A percentile compares a stretch with the other conserved stretches of the same genome.
These are phyloP conservation scores for Polyplosphaeria fusca DNA, from an alignment of 495 filamentous ascomycete genomes.

Conservation along the genomic window DNA sequence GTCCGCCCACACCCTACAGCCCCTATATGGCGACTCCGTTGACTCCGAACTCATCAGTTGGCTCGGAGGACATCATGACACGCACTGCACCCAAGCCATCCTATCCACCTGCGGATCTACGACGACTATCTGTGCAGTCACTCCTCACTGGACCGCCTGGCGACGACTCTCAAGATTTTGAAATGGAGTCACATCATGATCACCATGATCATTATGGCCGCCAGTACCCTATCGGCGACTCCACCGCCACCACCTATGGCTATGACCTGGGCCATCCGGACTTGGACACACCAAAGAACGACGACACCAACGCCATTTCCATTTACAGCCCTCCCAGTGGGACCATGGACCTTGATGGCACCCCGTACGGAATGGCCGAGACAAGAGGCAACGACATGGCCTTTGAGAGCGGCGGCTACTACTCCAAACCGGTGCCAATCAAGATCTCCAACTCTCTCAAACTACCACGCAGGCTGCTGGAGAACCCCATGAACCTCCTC, in stretches of 20 bases:
- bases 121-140: constrained; percentile 42
- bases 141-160: constrained; percentile 38
- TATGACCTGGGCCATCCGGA: constrained; percentile 67
- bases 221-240: constrained; percentile 31
- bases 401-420: constrained; percentile 61
- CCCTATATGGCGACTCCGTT: constrained; percentile 27
- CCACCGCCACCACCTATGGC: constrained; percentile 50
- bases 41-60: constrained; percentile 33
- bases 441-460: constrained; percentile 63
- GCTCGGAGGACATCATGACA: constrained; percentile 19
- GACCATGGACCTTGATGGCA: constrained; percentile 50
- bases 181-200: neutral
- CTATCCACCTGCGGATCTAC: constrained; percentile 33
- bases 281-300: constrained; percentile 63
- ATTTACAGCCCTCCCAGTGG: constrained; percentile 45
- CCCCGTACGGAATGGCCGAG: constrained; percentile 13
- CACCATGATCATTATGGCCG: constrained; percentile 18
- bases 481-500: constrained; percentile 77
- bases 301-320: constrained; percentile 56
- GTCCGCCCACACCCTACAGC: constrained; percentile 30
- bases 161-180: constrained; percentile 7
- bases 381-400: constrained; percentile 44
- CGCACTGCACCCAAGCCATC: constrained; percentile 8
- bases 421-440: constrained; percentile 64
- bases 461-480: constrained; percentile 52